Percentiles rank a stretch among this genome's conserved stretches.
These are phyloP conservation scores for Adansonia gregorii DNA, from an alignment of 441 rosid species.

Conservation along the genomic window DNA sequence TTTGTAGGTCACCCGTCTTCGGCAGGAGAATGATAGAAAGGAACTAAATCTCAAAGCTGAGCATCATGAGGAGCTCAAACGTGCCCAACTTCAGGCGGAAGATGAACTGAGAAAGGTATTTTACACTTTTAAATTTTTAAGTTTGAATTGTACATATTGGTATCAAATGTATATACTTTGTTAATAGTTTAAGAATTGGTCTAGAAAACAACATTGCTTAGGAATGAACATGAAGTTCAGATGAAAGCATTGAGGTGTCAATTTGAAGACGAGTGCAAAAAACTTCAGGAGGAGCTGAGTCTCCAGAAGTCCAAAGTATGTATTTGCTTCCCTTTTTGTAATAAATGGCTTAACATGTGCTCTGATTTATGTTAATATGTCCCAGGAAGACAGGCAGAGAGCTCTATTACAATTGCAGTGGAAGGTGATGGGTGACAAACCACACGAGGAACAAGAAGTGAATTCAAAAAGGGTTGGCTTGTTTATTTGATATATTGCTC, in stretches of 20 bases:
- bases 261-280: conserved; percentile 78
- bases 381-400: conserved; percentile 88
- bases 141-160: conserved; percentile 11
- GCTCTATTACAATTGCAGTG: conserved; percentile 91
- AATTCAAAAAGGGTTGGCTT: conserved; percentile 63
- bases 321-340: conserved; percentile 15
- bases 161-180: conserved; percentile 21
- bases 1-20: conserved; percentile 50
- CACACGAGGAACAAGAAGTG: conserved; percentile 82
- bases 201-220: conserved; percentile 59
- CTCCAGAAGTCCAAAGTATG: conserved; percentile 76
- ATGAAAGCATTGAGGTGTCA: conserved; percentile 65
- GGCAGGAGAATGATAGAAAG: conserved; percentile 56
- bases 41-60: conserved; percentile 59
- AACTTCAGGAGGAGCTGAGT: conserved; percentile 71
- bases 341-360: not conserved
- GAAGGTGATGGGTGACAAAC: conserved; percentile 89
- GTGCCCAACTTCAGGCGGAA: conserved; percentile 64
- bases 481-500: conserved; percentile 14
- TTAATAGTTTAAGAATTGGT: conserved; percentile 23
- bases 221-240: conserved; percentile 78
- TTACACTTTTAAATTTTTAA: conserved; percentile 21
- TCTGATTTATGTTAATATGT: conserved; percentile 24
- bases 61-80: conserved; percentile 62
- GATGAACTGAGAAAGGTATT: conserved; percentile 67